Base-by-base conservation (phyloP, 78 protist genomes). In the Pelomyxa schiedti region DNA sequence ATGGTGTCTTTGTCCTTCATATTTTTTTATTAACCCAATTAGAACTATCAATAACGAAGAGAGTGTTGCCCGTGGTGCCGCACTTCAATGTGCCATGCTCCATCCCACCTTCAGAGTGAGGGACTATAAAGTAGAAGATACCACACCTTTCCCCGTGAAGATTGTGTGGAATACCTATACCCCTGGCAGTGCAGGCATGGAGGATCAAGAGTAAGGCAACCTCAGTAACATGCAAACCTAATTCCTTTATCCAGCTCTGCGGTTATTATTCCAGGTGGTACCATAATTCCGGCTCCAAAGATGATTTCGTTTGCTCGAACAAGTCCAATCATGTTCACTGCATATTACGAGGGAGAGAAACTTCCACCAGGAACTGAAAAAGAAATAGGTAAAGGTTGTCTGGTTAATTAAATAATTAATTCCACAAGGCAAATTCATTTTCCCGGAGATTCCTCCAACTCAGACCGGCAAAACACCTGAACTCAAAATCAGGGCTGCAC, bases 31-130 rank as follows among this genome's bases (percentile, higher is more conserved):
- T n/a, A n/a, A n/a, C n/a, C n/a, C n/a, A n/a, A n/a, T n/a, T 28
- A 74, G 70, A 64, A 76, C 87, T 70, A 92, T 93, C 76, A 95
- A 95, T 80, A 66, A 74, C 39, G 95, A 92, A 47, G 98, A 95
- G 83, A 73, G 91, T 1, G 86, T 91, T 29, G 79, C 94, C 70
- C 75, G 91, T 43, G 98, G 98, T 40, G 84, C 93, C 66, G 95
- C 95, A 16, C 85, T 93, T 47, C 82, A 74, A 69, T 84, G 88
- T 72, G 98, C 98, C 67, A 89, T 88, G 81, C 71, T 94, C 69
- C 64, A 82, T 24, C 96, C 96, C 37, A 43, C 72, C 8, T 93
- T 93, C 90, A 70, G 79, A 39, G 94, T 94, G 39, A 87, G 93
- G 42, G 94, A 89, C 42, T 92, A 84, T 52, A 35, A 26, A 24